These are phyloP conservation scores for Cicer arietinum DNA, from an alignment of 306 rosid species.

Conservation along the genomic window DNA sequence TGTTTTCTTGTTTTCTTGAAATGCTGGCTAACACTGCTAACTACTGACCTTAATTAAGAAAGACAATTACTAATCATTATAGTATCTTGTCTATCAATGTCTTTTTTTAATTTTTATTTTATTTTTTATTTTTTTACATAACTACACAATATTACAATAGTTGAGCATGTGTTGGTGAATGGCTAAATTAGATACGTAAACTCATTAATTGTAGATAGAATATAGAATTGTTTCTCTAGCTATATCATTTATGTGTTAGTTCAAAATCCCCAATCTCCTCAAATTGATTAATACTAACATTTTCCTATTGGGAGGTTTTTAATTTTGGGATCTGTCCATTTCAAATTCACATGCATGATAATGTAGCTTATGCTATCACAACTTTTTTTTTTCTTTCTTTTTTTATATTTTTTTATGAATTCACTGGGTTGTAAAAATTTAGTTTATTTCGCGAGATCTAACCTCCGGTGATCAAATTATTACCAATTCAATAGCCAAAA, in stretches of 20 bases:
- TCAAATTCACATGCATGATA: slow-evolving; percentile 16
- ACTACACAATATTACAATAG: slow-evolving; percentile 15
- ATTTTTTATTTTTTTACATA: neutral
- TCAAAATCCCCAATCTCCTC: slow-evolving; percentile 32
- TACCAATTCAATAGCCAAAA: too few relatives aligned
- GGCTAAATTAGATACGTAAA: slow-evolving; percentile 22
- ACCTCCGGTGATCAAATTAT: too few relatives aligned
- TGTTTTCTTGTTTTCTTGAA: slow-evolving; percentile 41
- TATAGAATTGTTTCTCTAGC: neutral
- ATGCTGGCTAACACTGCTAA: slow-evolving; percentile 15
- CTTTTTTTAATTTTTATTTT: neutral
- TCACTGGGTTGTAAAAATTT: too few relatives aligned
- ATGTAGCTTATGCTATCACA: too few relatives aligned
- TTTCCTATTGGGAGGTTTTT: slow-evolving; percentile 29
- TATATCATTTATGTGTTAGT: slow-evolving; percentile 33
- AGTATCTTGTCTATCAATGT: slow-evolving; percentile 38
- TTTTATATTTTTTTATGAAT: too few relatives aligned
- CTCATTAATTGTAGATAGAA: slow-evolving; percentile 15
- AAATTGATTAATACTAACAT: neutral
- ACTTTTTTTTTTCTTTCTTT: too few relatives aligned
- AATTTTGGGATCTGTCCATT: neutral
- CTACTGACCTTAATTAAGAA: slow-evolving; percentile 16
- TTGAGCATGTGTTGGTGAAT: slow-evolving; percentile 40
- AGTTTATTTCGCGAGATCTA: too few relatives aligned
- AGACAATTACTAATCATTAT: slow-evolving; percentile 46